Conservation (phyloP, 129 eudicot species). For the Heracleum sosnowskyi region DNA sequence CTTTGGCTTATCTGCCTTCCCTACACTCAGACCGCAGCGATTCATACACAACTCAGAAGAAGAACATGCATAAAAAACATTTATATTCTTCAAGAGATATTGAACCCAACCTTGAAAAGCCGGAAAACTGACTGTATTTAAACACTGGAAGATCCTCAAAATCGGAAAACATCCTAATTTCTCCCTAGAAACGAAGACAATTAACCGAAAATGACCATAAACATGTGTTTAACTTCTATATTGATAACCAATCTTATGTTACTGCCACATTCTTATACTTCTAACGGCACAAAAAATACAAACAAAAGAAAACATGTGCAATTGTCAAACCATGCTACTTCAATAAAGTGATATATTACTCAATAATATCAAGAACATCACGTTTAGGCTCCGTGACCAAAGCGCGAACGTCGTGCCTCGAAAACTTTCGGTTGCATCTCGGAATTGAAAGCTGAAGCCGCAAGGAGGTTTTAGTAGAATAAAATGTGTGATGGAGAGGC, state of each 20-base stretch:
- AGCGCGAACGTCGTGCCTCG: constrained; percentile 39
- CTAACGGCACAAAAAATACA: background rate
- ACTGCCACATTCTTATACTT: background rate
- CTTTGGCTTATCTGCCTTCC: background rate
- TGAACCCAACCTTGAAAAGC: constrained; percentile 66
- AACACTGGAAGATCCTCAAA: too few species aligned
- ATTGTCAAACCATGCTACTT: too few species aligned
- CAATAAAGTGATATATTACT: too few species aligned
- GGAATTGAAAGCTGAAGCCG: constrained; percentile 26
- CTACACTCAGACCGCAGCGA: background rate
- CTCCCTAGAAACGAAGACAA: too few species aligned
- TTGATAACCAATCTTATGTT: background rate
- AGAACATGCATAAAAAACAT: background rate
- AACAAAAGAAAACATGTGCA: too few species aligned
- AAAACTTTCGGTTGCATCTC: constrained; percentile 3
- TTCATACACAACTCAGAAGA: background rate
- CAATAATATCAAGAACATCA: too few species aligned
- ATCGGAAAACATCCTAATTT: too few species aligned
- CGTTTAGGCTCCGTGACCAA: constrained; percentile 70
- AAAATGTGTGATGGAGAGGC: constrained; percentile 23
- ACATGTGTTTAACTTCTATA: too few species aligned
- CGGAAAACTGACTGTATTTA: too few species aligned
- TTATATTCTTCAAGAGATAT: background rate
- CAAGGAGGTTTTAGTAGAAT: constrained; percentile 7
- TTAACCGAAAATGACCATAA: too few species aligned